Base-by-base conservation (phyloP, 2,329 filamentous ascomycete species). In the Amphichorda felina region DNA sequence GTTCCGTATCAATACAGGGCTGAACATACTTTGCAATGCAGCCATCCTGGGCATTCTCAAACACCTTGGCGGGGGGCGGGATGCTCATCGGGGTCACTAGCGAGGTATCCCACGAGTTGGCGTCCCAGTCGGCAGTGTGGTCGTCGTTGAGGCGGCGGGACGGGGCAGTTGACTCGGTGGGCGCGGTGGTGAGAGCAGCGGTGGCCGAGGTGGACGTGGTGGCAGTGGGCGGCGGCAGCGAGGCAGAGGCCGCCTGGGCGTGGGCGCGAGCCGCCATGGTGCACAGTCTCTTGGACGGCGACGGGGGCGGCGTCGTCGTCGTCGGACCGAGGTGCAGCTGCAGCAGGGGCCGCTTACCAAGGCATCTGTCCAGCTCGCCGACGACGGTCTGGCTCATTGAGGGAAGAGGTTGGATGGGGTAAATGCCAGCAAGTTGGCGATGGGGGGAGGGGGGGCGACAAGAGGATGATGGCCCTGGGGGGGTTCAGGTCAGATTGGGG, bases 281-380 rank as follows among this genome's bases (percentile, higher is more conserved):
- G 35, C 35, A 36, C 17, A n/a, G 28, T 17, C 28, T 24, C 21
- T 36, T 36, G 13, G 28, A 9, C 28, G 30, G 18, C 18, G 30
- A 15, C 30, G 13, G 15, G 15, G 27, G 13, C 13, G 30, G 17
- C 15, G 30, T 7, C 24, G 33, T 10, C 15, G 28, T 11, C 16
- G 26, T 14, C 26, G 34, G 34, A n/a, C 35, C 35, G 21, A 36
- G 35, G 19, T 36, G 35, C 17, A 36, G 21, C 13, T 36, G 17
- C 19, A 36, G 15, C 5, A 14, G 28, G 3, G 28, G 28, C 13
- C 35, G 35, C 32, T 36, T 36, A 31, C 35, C 35, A 16, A 36
- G 35, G 32, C 35, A 36, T 36, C 10, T 15, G 35, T 36, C 35
- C 26, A 29, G 26, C 18, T 30, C 34, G 25, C 26, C 16, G n/a